Evolutionary conservation across 306 rosid genomes (phyloP), one percentile per base, ranked within the genome.

Genomic region (Begonia fuchsioides): DNA sequence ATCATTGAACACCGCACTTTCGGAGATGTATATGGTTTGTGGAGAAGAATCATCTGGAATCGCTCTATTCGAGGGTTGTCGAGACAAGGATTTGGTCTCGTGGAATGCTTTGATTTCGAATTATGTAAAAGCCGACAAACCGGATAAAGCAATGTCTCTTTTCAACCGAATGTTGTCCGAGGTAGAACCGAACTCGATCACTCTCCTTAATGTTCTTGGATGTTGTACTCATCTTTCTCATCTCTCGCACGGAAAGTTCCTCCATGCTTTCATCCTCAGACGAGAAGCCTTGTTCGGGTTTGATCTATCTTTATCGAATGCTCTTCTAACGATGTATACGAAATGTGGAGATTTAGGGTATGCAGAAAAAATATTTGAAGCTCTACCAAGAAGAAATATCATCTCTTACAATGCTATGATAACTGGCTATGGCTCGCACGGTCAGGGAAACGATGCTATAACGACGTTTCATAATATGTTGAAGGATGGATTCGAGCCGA

Each of bases 351-450:
- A 69, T 8, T 32, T 70, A 59, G 54, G 56, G 55, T 62, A 66
- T 26, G 76, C 80, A 44, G 68, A 66, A 46, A 55, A 47, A 52
- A 64, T 70, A 39, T 74, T 74, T 44, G 17, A 16, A 46, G 50
- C 46, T 44, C 35, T 66, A 39, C 68, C 44, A 10, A 38, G 39
- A n/a, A 66, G 62, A 60, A 62, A 66, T 66, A 53, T 50, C 44
- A 52, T 69, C 61, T 55, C 81, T 2, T 74, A 76, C 70, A 74
- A 74, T 54, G 57, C 76, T 57, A 47, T 70, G 71, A 74, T 70
- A 44, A 62, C 65, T 15, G 76, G 80, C 19, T 74, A 70, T 41
- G 50, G 73, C 48, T 16, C 43, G 62, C 68, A 74, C 2, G 76
- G 80, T 62, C 65, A 63, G 0, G 73, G 71, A 48, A 10, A 51